phyloP scores from a whole-genome alignment of 1,284 basidiomycete species.

The Xerocomus minutiporus region DNA sequence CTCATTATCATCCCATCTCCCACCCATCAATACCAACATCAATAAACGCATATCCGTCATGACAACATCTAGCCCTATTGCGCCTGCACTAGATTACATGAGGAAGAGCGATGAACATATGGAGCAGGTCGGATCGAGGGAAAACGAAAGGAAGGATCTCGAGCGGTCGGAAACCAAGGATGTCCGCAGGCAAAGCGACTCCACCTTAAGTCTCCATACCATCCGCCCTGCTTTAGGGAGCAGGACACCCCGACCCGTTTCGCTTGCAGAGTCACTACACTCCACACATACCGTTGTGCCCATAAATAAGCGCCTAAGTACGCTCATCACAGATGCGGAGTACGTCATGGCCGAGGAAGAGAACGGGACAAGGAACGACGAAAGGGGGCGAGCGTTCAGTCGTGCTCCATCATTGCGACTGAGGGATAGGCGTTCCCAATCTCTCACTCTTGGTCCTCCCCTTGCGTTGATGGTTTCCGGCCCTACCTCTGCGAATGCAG shows the following conservation, averaged over 20 bases:
- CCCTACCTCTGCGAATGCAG: slow-evolving; percentile 24
- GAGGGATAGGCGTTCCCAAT: slow-evolving; percentile 58
- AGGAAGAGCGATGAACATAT: slow-evolving; percentile 27
- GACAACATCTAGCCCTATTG: slow-evolving; percentile 32
- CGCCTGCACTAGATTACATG: slow-evolving; percentile 34
- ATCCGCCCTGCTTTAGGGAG: slow-evolving; percentile 52
- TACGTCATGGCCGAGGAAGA: slow-evolving; percentile 53
- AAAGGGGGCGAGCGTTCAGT: slow-evolving; percentile 24
- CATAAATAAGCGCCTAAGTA: slow-evolving; percentile 59
- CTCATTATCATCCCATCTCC: slow-evolving; percentile 11
- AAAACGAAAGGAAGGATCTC: slow-evolving; percentile 30
- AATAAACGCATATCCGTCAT: slow-evolving; percentile 31
- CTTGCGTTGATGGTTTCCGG: slow-evolving; percentile 30
- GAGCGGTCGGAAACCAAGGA: slow-evolving; percentile 58
- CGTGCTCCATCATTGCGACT: slow-evolving; percentile 33
- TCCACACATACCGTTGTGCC: slow-evolving; percentile 66
- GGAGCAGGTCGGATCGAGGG: slow-evolving; percentile 22
- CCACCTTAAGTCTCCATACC: slow-evolving; percentile 67
- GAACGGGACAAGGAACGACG: slow-evolving; percentile 36
- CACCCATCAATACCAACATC: slow-evolving; percentile 26
- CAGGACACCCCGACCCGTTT: slow-evolving; percentile 62
- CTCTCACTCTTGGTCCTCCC: slow-evolving; percentile 46
- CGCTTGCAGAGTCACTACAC: slow-evolving; percentile 61
- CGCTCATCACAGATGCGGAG: slow-evolving; percentile 60
- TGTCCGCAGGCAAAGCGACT: slow-evolving; percentile 68